These are phyloP conservation scores for Suillus sp. DNA, from an alignment of 768 basidiomycete species.

Conservation along the genomic window DNA sequence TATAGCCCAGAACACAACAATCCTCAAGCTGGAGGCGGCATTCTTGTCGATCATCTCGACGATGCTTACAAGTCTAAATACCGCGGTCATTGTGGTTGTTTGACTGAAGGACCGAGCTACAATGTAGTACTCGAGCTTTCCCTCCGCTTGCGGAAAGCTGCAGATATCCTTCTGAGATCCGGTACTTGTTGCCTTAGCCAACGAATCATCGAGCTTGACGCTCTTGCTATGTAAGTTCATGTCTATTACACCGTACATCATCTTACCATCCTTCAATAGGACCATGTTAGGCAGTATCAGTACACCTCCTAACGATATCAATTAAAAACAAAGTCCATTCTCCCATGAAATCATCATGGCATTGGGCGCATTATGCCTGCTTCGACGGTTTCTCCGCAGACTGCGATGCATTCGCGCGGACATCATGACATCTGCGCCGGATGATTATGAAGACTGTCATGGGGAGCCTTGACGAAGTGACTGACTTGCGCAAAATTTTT, in stretches of 20 bases:
- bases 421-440: constrained; percentile 21
- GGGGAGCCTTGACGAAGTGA: constrained; percentile 51
- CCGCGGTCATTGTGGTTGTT: constrained; percentile 55
- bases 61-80: constrained; percentile 19
- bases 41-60: constrained; percentile 11
- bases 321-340: constrained; percentile 17
- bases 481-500: constrained; percentile 16
- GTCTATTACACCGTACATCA: not conserved
- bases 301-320: constrained; percentile 30
- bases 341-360: constrained; percentile 1
- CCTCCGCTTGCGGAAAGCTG: constrained; percentile 59
- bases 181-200: constrained; percentile 41
- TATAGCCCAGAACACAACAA: constrained; percentile 14
- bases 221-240: constrained; percentile 50
- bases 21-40: too few relatives aligned
- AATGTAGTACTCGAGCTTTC: constrained; percentile 67
- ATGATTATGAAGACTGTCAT: constrained; percentile 58
- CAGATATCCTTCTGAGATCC: constrained; percentile 46
- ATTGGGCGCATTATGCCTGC: constrained; percentile 19
- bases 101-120: constrained; percentile 56
- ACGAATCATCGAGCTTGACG: constrained; percentile 51
- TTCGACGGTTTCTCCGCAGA: constrained; percentile 24
- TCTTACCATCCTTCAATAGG: constrained; percentile 32
- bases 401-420: constrained; percentile 22
- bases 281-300: constrained; percentile 42